Conservation (phyloP, 208 protist species). For the Acanthamoeba sp. region DNA sequence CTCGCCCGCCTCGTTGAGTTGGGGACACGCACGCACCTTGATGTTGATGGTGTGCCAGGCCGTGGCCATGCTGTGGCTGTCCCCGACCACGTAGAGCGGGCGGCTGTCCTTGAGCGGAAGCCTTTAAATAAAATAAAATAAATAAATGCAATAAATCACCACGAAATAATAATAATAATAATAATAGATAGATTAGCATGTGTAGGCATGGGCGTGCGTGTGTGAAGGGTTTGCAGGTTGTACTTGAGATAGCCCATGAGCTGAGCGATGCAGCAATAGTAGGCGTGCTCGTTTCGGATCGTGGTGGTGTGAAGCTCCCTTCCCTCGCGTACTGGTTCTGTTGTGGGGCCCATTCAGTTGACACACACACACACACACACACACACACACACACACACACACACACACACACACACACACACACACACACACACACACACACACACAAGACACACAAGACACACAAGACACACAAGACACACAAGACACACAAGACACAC, state of each 20-base stretch:
- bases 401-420: no score
- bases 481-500: no score
- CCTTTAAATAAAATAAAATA: neutral
- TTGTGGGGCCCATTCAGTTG: neutral
- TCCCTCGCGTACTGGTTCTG: slow-evolving; percentile 65
- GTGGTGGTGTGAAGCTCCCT: slow-evolving; percentile 85
- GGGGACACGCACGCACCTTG: neutral
- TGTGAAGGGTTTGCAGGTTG: neutral
- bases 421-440: no score
- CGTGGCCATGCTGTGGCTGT: slow-evolving; percentile 84
- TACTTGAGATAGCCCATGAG: slow-evolving; percentile 69
- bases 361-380: no score
- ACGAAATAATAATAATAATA: no score
- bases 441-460: no score
- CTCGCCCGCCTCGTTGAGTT: no score
- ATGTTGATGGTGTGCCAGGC: slow-evolving; percentile 80
- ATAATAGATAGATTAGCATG: no score
- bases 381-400: no score
- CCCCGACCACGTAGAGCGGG: slow-evolving; percentile 85
- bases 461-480: no score
- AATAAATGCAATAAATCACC: no score
- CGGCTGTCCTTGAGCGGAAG: neutral
- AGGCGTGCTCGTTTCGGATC: slow-evolving; percentile 88
- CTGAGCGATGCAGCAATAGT: slow-evolving; percentile 85
- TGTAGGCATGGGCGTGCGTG: no score